Percentiles rank a stretch among this genome's conserved stretches.
phyloP scores from a whole-genome alignment of 192 early-diverging fungal genomes.

The Fimicolochytrium jonesii region DNA sequence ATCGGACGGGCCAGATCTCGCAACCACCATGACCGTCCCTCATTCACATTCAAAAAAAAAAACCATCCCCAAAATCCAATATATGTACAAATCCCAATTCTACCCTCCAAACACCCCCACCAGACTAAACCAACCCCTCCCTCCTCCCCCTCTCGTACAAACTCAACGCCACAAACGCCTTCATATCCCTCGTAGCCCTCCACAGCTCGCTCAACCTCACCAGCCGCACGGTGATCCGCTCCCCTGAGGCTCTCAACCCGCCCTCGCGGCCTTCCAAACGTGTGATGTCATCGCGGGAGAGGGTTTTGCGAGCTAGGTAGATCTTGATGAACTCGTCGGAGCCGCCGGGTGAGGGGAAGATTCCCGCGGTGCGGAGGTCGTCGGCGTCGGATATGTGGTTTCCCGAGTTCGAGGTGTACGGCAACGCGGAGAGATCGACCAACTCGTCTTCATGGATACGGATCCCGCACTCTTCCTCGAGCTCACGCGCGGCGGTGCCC shows the following conservation, averaged over 20 bases:
- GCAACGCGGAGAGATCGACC: conserved; percentile 58
- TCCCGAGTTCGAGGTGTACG: conserved; percentile 35
- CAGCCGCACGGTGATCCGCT: conserved; percentile 67
- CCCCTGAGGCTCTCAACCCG: conserved; percentile 71
- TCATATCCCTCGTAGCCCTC: conserved; percentile 64
- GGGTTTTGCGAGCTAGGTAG: conserved; percentile 60
- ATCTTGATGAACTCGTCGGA: conserved; percentile 75
- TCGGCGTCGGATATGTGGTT: too few relatives aligned
- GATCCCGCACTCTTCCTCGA: conserved; percentile 80
- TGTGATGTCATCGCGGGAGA: conserved; percentile 49
- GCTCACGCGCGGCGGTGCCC: conserved; percentile 72
- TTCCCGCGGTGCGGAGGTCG: conserved; percentile 4
- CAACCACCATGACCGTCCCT: too few relatives aligned
- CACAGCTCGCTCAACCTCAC: conserved; percentile 63
- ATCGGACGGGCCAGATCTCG: too few relatives aligned
- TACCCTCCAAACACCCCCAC: too few relatives aligned
- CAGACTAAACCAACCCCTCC: too few relatives aligned
- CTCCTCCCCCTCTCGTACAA: too few relatives aligned
- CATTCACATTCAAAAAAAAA: too few relatives aligned
- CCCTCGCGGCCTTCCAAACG: conserved; percentile 57
- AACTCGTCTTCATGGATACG: conserved; percentile 55
- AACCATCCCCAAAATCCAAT: too few relatives aligned
- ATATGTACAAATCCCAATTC: too few relatives aligned
- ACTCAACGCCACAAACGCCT: conserved; percentile 61
- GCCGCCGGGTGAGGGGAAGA: conserved; percentile 75